Evolutionary conservation across 495 filamentous ascomycete species (phyloP).

Genomic region (Margaritispora aquatica): DNA sequence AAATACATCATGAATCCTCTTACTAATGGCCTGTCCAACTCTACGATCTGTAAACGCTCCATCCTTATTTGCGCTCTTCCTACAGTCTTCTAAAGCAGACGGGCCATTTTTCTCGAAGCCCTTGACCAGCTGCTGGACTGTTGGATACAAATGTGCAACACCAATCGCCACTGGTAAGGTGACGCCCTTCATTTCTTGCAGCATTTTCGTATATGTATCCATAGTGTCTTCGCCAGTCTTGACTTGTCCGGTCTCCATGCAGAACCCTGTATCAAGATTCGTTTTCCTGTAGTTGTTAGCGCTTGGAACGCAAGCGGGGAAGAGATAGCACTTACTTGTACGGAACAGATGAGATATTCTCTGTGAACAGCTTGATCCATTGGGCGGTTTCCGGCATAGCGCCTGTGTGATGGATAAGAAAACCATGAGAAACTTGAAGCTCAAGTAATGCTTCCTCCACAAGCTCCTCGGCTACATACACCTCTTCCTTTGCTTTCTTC

Average conservation of each 20-base stretch:
- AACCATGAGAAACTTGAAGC: conserved; percentile 62
- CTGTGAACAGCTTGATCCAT: conserved; percentile 75
- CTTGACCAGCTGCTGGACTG: conserved; percentile 46
- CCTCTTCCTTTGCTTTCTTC: conserved; percentile 35
- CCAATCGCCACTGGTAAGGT: conserved; percentile 71
- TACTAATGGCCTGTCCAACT: conserved; percentile 66
- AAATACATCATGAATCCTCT: conserved; percentile 68
- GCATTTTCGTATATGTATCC: conserved; percentile 72
- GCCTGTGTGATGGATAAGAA: conserved; percentile 68
- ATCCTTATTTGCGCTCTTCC: conserved; percentile 62
- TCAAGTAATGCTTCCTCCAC: conserved; percentile 69
- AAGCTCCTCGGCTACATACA: conserved; percentile 59
- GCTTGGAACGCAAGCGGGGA: background rate
- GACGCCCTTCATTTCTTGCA: conserved; percentile 69
- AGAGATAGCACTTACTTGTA: conserved; percentile 42
- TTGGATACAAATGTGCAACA: conserved; percentile 55
- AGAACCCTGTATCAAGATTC: conserved; percentile 56
- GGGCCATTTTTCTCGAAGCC: conserved; percentile 57
- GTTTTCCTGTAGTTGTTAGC: conserved; percentile 19
- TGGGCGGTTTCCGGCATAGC: conserved; percentile 58
- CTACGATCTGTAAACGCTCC: conserved; percentile 58
- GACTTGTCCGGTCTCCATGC: conserved; percentile 79
- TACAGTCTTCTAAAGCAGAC: conserved; percentile 51
- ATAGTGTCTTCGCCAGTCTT: conserved; percentile 58
- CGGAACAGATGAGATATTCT: conserved; percentile 72